Percentiles rank a stretch among this genome's conserved stretches.
Conservation (phyloP, 768 basidiomycete species). For the Saitozyma sp. region DNA sequence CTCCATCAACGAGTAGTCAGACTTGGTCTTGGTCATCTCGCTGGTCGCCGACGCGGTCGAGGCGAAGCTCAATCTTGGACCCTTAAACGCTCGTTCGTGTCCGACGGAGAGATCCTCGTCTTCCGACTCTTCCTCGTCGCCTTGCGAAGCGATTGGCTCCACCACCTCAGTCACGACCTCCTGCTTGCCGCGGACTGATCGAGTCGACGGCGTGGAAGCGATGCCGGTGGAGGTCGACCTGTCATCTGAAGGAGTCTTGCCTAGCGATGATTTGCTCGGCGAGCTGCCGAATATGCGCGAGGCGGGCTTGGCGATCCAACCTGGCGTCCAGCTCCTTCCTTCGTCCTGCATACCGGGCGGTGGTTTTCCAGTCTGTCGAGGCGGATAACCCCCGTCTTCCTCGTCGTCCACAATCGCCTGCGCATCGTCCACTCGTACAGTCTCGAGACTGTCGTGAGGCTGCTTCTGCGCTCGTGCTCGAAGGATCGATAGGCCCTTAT, state of each 20-base stretch:
- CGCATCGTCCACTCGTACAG: slow-evolving; percentile 12
- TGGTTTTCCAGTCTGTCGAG: slow-evolving; percentile 30
- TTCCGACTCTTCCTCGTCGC: slow-evolving; percentile 18
- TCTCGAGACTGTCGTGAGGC: slow-evolving; percentile 29
- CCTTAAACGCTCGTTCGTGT: not conserved
- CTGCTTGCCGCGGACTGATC: slow-evolving; percentile 4
- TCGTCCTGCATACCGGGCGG: slow-evolving; percentile 24
- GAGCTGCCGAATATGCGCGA: slow-evolving; percentile 34
- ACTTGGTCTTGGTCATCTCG: slow-evolving; percentile 18
- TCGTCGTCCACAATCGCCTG: not conserved
- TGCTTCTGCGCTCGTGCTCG: slow-evolving; percentile 8
- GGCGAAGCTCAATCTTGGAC: slow-evolving; percentile 21
- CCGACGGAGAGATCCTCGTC: slow-evolving; percentile 6
- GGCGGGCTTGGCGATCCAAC: slow-evolving; percentile 42
- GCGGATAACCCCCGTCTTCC: slow-evolving; percentile 40
- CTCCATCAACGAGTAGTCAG: slow-evolving; percentile 81
- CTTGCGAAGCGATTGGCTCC: slow-evolving; percentile 25
- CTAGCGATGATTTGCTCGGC: slow-evolving; percentile 13
- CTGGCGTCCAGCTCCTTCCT: slow-evolving; percentile 27
- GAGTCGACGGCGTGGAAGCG: not conserved
- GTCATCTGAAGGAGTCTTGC: too few relatives aligned
- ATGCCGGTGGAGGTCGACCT: too few relatives aligned
- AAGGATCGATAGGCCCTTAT: slow-evolving; percentile 10
- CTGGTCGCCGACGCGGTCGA: slow-evolving; percentile 18
- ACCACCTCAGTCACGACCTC: slow-evolving; percentile 38